Base-by-base conservation (phyloP, 306 rosid genomes). In the Geum urbanum region DNA sequence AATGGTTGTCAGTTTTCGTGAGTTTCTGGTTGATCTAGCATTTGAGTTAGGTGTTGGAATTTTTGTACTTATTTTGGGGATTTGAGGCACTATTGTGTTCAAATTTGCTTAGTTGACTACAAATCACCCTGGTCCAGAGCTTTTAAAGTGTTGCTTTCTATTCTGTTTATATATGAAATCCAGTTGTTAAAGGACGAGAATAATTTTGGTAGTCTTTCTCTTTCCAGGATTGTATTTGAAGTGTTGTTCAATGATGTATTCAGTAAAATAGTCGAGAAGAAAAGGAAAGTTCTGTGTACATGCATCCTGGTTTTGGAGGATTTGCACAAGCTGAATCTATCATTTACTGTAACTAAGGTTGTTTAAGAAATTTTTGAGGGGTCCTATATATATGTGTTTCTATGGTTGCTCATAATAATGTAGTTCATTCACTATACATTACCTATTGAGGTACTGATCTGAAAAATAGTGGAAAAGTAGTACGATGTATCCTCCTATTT, bases 341-440 rank as follows among this genome's bases (percentile, higher is more conserved):
- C 72, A n/a, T 88, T 70, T 79, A 43, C 51, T 70, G 52, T 43
- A n/a, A 84, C 95, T 63, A 85, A 91, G 95, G 97, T 88, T 50
- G 52, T 32, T 51, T 32, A 40, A 9, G 50, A 52, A 8, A 70
- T 44, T 66, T 16, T 59, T 9, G 2, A 1, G 47, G 9, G 60
- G 12, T 66, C 63, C 20, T 77, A 67, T 32, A 52, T 65, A 4
- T 24, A 13, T 22, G 20, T 52, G 4, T 44, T n/a, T 27, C 51
- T 19, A 46, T 63, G 71, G 71, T 52, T 63, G 63, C 16, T 15
- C 16, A 24, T 54, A 63, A 50, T 63, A n/a, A n/a, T n/a, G 1
- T 52, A 51, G 35, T 8, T 15, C 5, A 15, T 43, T 56, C 13
- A 10, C 12, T 53, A 4, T 50, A 10, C 22, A 62, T 61, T 70